Conservation (phyloP, 768 basidiomycete species). For the Lentinula detonsa region DNA sequence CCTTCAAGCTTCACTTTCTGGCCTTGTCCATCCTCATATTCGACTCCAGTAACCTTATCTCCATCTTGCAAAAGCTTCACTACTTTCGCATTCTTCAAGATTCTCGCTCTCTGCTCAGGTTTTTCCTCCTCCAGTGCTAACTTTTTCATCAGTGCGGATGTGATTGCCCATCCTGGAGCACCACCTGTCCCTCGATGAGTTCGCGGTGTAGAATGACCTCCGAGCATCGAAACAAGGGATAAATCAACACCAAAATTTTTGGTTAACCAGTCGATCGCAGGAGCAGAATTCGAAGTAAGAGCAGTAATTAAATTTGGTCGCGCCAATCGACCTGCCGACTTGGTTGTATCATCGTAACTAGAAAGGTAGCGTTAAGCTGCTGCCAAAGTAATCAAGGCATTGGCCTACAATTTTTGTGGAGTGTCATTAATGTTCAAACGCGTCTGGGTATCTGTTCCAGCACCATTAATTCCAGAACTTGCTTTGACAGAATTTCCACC, state of each 20-base stretch:
- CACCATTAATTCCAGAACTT: constrained; percentile 23
- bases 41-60: constrained; percentile 15
- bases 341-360: constrained; percentile 14
- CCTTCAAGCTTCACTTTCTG: constrained; percentile 7
- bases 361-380: neutral
- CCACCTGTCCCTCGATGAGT: constrained; percentile 10
- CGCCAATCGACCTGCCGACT: constrained; percentile 16
- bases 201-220: neutral
- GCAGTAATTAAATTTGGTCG: constrained; percentile 18
- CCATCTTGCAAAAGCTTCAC: constrained; percentile 13
- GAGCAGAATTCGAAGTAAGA: constrained; percentile 18
- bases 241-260: constrained; percentile 17
- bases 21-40: constrained; percentile 14
- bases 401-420: constrained; percentile 14
- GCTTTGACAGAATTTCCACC: constrained; percentile 16
- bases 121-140: constrained; percentile 7
- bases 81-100: constrained; percentile 17
- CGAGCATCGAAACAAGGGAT: constrained; percentile 15
- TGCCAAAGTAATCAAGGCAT: neutral
- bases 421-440: constrained; percentile 12
- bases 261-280: constrained; percentile 19
- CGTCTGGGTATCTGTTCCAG: constrained; percentile 16
- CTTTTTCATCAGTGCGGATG: constrained; percentile 18
- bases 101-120: constrained; percentile 9
- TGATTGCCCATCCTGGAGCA: constrained; percentile 21